These are phyloP conservation scores for Backusella australiensis DNA, from an alignment of 192 early-diverging fungal genomes.

Conservation along the genomic window DNA sequence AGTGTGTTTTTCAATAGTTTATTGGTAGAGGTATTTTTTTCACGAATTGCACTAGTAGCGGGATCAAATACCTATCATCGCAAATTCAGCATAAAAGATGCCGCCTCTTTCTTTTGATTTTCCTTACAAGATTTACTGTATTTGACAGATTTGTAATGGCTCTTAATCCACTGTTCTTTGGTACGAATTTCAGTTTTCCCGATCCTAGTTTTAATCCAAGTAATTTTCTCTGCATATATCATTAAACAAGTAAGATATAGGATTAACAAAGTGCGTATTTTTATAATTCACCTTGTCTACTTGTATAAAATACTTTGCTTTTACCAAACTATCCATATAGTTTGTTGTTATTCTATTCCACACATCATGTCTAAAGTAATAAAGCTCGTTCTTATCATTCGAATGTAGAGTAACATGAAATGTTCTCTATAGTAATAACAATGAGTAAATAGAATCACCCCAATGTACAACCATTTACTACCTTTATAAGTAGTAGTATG, in stretches of 20 bases:
- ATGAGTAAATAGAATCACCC: not conserved
- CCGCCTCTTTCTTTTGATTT: not conserved
- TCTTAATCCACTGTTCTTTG: not conserved
- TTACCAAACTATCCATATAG: not conserved
- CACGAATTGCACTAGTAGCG: not conserved
- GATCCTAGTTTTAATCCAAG: not conserved
- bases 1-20: not conserved
- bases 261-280: not conserved
- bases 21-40: not conserved
- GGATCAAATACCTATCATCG: not conserved
- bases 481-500: not conserved
- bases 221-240: not conserved
- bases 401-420: not conserved
- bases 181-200: not conserved
- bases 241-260: not conserved
- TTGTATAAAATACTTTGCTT: not conserved
- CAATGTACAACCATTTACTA: not conserved
- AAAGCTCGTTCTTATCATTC: not conserved
- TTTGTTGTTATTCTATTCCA: not conserved
- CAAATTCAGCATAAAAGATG: too few relatives aligned
- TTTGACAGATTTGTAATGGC: not conserved
- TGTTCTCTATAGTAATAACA: not conserved
- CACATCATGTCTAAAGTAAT: not conserved
- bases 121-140: not conserved
- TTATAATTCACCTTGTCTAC: not conserved